Conservation (phyloP, 176 grass and related monocot species). For the Coix lacrymajobi region DNA sequence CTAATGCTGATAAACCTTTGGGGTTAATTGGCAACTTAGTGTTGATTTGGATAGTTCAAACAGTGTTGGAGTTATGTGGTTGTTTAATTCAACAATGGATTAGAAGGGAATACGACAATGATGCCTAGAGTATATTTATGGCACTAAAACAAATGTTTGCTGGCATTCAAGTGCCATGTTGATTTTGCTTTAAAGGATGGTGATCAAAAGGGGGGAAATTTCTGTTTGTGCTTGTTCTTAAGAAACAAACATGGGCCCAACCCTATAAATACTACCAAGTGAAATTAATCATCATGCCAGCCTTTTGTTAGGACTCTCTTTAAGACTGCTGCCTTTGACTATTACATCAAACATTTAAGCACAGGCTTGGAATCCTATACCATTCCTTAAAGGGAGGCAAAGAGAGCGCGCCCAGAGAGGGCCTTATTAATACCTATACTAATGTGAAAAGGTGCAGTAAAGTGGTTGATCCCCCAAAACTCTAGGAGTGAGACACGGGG, state of each 20-base stretch:
- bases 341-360: slow-evolving; percentile 46
- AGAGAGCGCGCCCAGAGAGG: slow-evolving; percentile 12
- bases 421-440: slow-evolving; percentile 51
- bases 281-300: slow-evolving; percentile 39
- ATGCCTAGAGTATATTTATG: slow-evolving; percentile 43
- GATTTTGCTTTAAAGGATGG: slow-evolving; percentile 48
- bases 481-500: slow-evolving; percentile 38
- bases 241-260: slow-evolving; percentile 38
- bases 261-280: slow-evolving; percentile 46
- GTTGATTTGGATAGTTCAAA: slow-evolving; percentile 27
- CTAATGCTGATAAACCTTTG: slow-evolving; percentile 8
- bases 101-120: slow-evolving; percentile 39
- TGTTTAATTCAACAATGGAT: slow-evolving; percentile 24
- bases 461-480: slow-evolving; percentile 44
- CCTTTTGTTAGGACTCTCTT: slow-evolving; percentile 51
- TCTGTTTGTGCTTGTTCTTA: slow-evolving; percentile 31
- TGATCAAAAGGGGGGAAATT: slow-evolving; percentile 23
- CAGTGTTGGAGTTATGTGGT: slow-evolving; percentile 37
- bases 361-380: slow-evolving; percentile 33
- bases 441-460: slow-evolving; percentile 43
- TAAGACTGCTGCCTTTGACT: slow-evolving; percentile 45
- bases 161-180: slow-evolving; percentile 51
- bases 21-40: slow-evolving; percentile 23
- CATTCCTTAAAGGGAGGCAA: slow-evolving; percentile 40
- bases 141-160: slow-evolving; percentile 38